Base-by-base conservation (phyloP, 371 early-diverging fungal genomes). In the Apophysomyces variabilis region DNA sequence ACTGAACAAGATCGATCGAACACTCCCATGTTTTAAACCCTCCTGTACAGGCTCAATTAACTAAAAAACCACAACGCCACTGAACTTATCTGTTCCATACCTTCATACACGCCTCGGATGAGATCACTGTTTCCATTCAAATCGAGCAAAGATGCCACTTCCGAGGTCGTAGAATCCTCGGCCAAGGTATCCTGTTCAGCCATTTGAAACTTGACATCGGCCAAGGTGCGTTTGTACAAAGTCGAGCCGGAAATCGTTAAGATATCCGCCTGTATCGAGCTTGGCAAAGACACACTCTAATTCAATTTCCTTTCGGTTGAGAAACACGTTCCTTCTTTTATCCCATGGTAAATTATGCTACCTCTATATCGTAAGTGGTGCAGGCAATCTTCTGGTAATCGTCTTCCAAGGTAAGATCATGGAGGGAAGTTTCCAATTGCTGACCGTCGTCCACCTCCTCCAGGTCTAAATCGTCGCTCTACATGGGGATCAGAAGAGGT, bases 11-110 rank as follows among this genome's bases (percentile, higher is more conserved):
- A 76, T 97, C 97, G 45, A 93, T 58, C 4, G 94, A 86, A 70
- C 96, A 96, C 68, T 97, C 97, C 97, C 97, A 97, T 0, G 97
- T 97, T 77, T 97, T 97, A 67, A 95, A 87, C 5, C 97, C 97
- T 60, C 95, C 79, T 76, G 43, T 9, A 5, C 9, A 16, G 9
- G 9, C 12, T n/a, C 67, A 50, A 32, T 58, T 45, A 35, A 47
- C 1, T 37, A 21, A 18, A 54, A 7, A 13, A 38, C 16, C 11
- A 47, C 62, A 38, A 26, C 32, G 11, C 12, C 39, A 13, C n/a
- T 12, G 32, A 44, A 11, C 44, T 64, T 44, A 16, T 26, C 32
- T 26, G 1, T 26, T 26, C 32, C 5, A 60, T 44, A 72, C 91
- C 97, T 77, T 96, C 97, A 69, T 96, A 97, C 3, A 93, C 92